Evolutionary conservation across 345 rosid species (phyloP).

Genomic region (Iberis pinnata): DNA sequence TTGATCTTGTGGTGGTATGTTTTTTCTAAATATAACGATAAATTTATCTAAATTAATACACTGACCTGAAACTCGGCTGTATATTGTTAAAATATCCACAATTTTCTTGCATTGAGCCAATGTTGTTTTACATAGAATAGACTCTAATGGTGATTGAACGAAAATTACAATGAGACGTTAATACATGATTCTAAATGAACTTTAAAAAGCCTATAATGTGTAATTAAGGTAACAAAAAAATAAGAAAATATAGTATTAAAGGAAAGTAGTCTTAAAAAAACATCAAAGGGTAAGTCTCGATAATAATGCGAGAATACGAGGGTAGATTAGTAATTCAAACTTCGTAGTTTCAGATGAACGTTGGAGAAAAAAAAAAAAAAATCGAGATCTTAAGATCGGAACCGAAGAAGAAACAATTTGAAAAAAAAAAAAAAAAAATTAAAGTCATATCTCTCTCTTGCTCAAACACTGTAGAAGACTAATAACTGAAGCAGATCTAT

Average conservation of each 20-base stretch:
- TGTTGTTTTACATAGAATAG: too few species aligned
- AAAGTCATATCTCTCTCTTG: neutral
- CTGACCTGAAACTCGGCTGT: too few species aligned
- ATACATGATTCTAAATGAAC: neutral
- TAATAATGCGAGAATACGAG: conserved; percentile 8
- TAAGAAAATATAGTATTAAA: too few species aligned
- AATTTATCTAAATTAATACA: too few species aligned
- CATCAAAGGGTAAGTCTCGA: neutral
- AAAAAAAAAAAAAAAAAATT: too few species aligned
- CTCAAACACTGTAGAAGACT: conserved; percentile 12
- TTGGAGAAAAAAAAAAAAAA: conserved; percentile 24
- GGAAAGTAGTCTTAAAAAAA: neutral
- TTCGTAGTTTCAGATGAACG: conserved; percentile 24
- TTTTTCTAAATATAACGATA: too few species aligned
- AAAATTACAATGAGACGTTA: neutral
- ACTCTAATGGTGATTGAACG: too few species aligned
- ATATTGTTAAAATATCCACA: too few species aligned
- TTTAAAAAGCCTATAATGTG: neutral
- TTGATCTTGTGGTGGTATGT: too few species aligned
- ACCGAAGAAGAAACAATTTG: too few species aligned
- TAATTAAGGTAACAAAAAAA: neutral
- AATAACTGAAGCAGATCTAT: conserved; percentile 31
- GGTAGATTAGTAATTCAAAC: conserved; percentile 14
- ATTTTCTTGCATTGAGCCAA: too few species aligned
- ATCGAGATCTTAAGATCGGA: neutral